These are phyloP conservation scores for Monosporascus ibericus DNA, from an alignment of 2,329 filamentous ascomycete genomes.

Conservation along the genomic window DNA sequence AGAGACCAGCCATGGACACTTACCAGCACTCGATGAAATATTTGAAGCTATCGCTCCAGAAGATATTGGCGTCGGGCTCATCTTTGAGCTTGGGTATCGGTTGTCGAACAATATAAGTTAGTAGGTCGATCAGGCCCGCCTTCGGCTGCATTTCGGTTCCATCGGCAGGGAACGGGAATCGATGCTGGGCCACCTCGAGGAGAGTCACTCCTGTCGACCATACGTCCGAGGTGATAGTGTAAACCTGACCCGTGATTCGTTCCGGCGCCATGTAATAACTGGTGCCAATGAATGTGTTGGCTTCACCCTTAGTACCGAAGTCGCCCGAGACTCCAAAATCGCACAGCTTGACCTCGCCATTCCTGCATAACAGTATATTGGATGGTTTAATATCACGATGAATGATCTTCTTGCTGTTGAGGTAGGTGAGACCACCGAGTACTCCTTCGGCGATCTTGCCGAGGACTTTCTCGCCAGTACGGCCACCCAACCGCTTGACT, in stretches of 20 bases:
- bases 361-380: constrained; percentile 89
- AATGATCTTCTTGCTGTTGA: constrained; percentile 94
- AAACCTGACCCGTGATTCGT: constrained; percentile 93
- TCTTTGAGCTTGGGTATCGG: constrained; percentile 94
- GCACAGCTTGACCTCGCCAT: constrained; percentile 93
- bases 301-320: constrained; percentile 96
- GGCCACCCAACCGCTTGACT: constrained; percentile 88
- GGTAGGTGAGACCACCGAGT: constrained; percentile 85
- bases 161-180: constrained; percentile 96
- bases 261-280: constrained; percentile 99
- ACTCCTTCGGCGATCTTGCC: constrained; percentile 97
- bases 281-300: constrained; percentile 97
- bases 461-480: constrained; percentile 93
- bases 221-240: constrained; percentile 97
- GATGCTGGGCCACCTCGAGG: constrained; percentile 97
- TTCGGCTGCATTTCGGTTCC: constrained; percentile 92
- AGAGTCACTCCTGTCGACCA: constrained; percentile 97
- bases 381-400: constrained; percentile 98
- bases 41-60: constrained; percentile 97
- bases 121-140: constrained; percentile 85
- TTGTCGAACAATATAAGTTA: constrained; percentile 96
- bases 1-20: constrained; percentile 31
- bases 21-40: constrained; percentile 99
- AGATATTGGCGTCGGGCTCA: constrained; percentile 80
- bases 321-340: constrained; percentile 98